Percentiles rank a stretch among this genome's conserved stretches.
phyloP scores from a whole-genome alignment of 2,329 filamentous ascomycete genomes.

The Colletotrichum costaricense region DNA sequence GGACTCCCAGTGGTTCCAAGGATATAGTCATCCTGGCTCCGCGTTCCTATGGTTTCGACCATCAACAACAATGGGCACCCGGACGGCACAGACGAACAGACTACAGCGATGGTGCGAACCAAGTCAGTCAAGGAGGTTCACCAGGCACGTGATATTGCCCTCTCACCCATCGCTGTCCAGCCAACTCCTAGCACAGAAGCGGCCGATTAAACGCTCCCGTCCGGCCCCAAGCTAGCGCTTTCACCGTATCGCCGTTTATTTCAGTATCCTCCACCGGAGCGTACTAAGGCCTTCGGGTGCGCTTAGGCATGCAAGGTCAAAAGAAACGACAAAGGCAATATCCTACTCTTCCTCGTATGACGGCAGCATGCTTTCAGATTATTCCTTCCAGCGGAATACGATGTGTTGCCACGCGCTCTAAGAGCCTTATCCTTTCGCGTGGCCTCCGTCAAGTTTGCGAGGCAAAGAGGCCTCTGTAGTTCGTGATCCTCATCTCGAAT shows the following conservation, averaged over 20 bases:
- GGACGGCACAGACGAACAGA: background rate
- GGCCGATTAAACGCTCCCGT: no score
- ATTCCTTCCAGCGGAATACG: background rate
- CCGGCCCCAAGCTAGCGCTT: no score
- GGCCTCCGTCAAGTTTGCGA: background rate
- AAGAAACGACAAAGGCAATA: background rate
- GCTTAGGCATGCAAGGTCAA: no score
- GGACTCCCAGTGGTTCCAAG: background rate
- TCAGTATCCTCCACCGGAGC: no score
- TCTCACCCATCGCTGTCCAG: background rate
- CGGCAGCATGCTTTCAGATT: background rate
- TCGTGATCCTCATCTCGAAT: background rate
- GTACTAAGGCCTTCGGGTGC: no score
- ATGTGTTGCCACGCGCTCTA: background rate
- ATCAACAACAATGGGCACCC: background rate
- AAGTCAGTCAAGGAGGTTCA: background rate
- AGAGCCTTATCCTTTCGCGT: background rate
- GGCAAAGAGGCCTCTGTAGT: background rate
- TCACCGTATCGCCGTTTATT: no score
- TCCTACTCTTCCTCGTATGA: background rate
- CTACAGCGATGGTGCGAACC: background rate
- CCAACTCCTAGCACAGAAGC: background rate
- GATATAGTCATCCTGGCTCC: background rate
- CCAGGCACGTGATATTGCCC: background rate
- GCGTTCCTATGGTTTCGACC: background rate